Conservation (phyloP, 306 rosid genomes). For the Neltuma alba region DNA sequence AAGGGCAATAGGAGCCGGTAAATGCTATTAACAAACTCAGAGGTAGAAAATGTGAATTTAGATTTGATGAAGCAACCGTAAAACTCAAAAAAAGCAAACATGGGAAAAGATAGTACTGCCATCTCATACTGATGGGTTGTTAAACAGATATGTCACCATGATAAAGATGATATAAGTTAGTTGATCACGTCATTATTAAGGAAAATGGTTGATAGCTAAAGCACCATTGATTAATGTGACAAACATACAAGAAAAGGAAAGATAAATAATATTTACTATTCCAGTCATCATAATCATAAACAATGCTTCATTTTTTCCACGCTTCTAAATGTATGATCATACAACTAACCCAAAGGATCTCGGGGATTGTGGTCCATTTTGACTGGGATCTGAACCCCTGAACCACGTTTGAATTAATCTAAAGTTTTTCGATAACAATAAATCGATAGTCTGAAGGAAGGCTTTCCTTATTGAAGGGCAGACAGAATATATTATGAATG, state of each 20-base stretch:
- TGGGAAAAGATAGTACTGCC: not conserved
- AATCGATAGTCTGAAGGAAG: not conserved
- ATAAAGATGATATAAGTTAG: slow-evolving; percentile 14
- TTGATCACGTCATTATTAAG: not conserved
- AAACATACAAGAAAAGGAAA: not conserved
- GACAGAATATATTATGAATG: not conserved
- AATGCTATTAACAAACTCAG: not conserved
- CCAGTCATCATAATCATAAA: slow-evolving; percentile 5
- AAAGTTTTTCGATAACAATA: slow-evolving; percentile 15
- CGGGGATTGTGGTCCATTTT: not conserved
- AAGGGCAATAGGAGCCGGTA: not conserved
- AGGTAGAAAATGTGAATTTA: slow-evolving; percentile 16
- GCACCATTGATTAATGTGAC: not conserved
- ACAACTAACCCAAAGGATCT: not conserved
- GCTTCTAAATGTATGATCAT: slow-evolving; percentile 4
- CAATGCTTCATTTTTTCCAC: not conserved
- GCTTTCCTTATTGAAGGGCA: not conserved
- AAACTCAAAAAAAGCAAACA: slow-evolving; percentile 2
- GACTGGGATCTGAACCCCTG: not conserved
- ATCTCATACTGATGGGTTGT: slow-evolving; percentile 7
- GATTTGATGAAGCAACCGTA: slow-evolving; percentile 2
- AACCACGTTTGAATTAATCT: not conserved
- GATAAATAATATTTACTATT: not conserved
- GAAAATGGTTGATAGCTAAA: not conserved
- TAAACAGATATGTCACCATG: not conserved